These are phyloP conservation scores for Candida sphagnicola DNA, from an alignment of 805 yeast genomes.

Conservation along the genomic window DNA sequence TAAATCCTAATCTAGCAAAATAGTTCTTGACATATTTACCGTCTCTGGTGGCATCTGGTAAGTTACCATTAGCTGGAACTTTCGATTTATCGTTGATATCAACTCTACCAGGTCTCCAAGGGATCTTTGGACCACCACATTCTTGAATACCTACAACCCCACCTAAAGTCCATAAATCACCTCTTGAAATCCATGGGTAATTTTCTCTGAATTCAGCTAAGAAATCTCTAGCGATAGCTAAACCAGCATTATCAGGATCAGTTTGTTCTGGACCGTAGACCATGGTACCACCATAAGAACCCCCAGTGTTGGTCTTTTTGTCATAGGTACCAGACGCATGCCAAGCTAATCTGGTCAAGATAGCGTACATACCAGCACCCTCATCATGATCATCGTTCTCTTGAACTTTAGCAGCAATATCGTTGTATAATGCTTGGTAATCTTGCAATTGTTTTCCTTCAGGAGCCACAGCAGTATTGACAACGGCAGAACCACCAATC, in stretches of 20 bases:
- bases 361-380: slow-evolving; percentile 36
- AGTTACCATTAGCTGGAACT: slow-evolving; percentile 62
- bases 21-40: slow-evolving; percentile 61
- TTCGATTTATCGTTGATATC: slow-evolving; percentile 48
- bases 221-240: slow-evolving; percentile 53
- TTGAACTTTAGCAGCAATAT: slow-evolving; percentile 58
- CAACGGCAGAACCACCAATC: slow-evolving; percentile 21
- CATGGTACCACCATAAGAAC: slow-evolving; percentile 38
- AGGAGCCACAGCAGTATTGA: slow-evolving; percentile 31
- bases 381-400: slow-evolving; percentile 39
- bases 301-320: slow-evolving; percentile 25
- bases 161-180: slow-evolving; percentile 76
- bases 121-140: slow-evolving; percentile 71
- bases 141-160: slow-evolving; percentile 79
- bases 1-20: slow-evolving; percentile 52
- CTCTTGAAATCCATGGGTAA: slow-evolving; percentile 70
- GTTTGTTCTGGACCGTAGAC: slow-evolving; percentile 25
- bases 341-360: slow-evolving; percentile 37
- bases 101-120: slow-evolving; percentile 81
- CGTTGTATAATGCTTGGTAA: slow-evolving; percentile 67
- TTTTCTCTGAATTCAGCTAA: slow-evolving; percentile 52
- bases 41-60: slow-evolving; percentile 70
- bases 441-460: slow-evolving; percentile 42
- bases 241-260: slow-evolving; percentile 56
- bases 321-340: slow-evolving; percentile 33